These are phyloP conservation scores for Aspergillus nidulans DNA, from an alignment of 495 filamentous ascomycete species.

Conservation along the genomic window DNA sequence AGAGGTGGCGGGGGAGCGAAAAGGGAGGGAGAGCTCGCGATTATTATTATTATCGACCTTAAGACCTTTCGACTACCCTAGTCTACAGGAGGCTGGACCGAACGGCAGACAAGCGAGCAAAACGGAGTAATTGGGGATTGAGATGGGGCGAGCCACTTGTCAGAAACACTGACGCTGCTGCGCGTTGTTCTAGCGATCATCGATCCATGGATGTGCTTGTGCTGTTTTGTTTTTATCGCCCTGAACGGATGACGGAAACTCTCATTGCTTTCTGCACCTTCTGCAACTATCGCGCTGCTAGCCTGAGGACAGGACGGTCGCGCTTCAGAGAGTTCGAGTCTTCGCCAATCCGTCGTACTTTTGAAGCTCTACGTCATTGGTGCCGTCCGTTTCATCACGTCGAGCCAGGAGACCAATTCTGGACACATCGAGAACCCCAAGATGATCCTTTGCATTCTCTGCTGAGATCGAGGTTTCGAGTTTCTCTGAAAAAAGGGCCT, in stretches of 20 bases:
- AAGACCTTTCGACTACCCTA: background rate
- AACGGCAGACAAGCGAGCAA: slow-evolving; percentile 20
- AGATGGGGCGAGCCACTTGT: slow-evolving; percentile 14
- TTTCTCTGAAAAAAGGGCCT: background rate
- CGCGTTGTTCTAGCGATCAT: background rate
- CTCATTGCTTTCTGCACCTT: background rate
- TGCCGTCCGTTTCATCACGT: background rate
- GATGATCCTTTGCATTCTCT: background rate
- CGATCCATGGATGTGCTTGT: slow-evolving; percentile 1
- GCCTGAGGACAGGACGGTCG: background rate
- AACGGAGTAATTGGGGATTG: background rate
- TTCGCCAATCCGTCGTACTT: background rate
- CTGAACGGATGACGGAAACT: background rate
- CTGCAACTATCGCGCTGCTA: background rate
- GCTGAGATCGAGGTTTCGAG: background rate
- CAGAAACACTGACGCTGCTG: slow-evolving; percentile 7
- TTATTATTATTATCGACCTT: too few relatives aligned
- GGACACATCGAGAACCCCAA: slow-evolving; percentile 1
- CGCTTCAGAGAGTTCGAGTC: background rate
- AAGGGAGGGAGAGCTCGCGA: background rate
- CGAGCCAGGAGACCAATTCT: background rate
- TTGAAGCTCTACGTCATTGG: slow-evolving; percentile 2
- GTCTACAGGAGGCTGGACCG: slow-evolving; percentile 20
- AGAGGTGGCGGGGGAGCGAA: background rate
- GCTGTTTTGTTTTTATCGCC: slow-evolving; percentile 7